Evolutionary conservation across 1,139 yeast genomes (phyloP), one percentile per base, ranked within the genome.

Genomic region (Geotrichum fermentans): DNA sequence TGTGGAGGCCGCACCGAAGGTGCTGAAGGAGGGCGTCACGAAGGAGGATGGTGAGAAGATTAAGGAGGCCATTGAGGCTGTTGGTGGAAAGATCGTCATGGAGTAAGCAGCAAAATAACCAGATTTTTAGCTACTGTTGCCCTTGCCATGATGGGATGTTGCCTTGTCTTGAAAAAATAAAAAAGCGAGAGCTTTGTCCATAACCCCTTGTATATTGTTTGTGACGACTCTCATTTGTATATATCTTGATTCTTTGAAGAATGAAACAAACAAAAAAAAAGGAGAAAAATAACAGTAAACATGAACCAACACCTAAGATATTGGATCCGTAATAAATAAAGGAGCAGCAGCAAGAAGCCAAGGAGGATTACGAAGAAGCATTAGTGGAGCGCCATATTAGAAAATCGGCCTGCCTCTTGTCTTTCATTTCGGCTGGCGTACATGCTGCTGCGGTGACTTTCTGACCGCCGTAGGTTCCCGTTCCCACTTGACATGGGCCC

Each of bases 1-100:
- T 60, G 99, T 94, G 53, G 99, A 92, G 74, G 73, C 90, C 63
- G 97, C 98, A 55, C 99, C 99, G 61, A 92, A 92, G 77, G 76
- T 86, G 43, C 77, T 85, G 70, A 86, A 86, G 73, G 95, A 85
- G 62, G 83, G 83, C 59, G 87, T 85, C 52, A 80, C 89, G 54
- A 85, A 86, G 75, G 95, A 85, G 66, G 95, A 85, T 63, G 94
- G 94, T 55, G 95, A 86, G 62, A 85, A 86, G 78, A 86, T 92
- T 68, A 92, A 92, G 77, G 78, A 86, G 57, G 82, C 96, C 55
- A 78, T 94, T 67, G 98, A 92, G 74, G 95, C 82, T 52, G 79
- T 89, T 63, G 98, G 98, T 66, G 98, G 96, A 59, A 92, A 92
- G 79, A 78, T 92, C 63, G 62, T 79, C 53, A 75, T 92, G 69